phyloP scores from a whole-genome alignment of 2,329 filamentous ascomycete genomes.

The Pseudopyricularia javanii region DNA sequence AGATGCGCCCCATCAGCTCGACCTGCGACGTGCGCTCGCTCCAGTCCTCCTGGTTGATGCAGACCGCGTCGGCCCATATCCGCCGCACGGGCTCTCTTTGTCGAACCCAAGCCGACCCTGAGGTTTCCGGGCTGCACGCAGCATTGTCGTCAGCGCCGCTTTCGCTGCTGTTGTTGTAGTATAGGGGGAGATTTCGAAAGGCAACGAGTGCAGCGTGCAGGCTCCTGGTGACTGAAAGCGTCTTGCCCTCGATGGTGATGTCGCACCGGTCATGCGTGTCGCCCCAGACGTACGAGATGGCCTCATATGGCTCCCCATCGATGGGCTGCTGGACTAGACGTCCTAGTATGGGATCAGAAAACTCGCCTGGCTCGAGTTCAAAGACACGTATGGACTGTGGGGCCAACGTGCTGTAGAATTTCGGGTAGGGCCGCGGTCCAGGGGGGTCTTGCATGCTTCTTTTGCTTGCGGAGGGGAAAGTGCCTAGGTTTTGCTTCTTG shows the following conservation, averaged over 20 bases:
- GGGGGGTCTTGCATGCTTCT: background rate
- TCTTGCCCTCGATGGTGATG: background rate
- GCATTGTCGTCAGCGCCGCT: background rate
- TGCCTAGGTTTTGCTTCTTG: background rate
- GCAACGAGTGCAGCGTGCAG: conserved; percentile 2
- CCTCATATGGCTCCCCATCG: conserved; percentile 7
- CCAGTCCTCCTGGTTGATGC: conserved; percentile 12
- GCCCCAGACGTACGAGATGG: conserved; percentile 5
- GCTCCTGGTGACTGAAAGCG: background rate
- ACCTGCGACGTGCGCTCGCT: conserved; percentile 9
- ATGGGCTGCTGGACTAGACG: conserved; percentile 20
- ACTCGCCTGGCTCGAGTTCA: conserved; percentile 6
- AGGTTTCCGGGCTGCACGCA: background rate
- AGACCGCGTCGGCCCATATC: conserved; percentile 12
- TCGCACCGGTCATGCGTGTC: background rate
- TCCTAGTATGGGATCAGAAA: conserved; percentile 4
- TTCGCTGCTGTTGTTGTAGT: background rate
- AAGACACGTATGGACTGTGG: conserved; percentile 6
- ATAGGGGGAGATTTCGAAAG: background rate
- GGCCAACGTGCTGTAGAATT: conserved; percentile 5
- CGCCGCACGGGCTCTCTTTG: background rate
- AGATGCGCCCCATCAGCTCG: conserved; percentile 10
- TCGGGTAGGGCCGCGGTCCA: background rate
- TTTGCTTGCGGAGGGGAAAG: background rate
- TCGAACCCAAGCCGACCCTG: background rate